These are phyloP conservation scores for Linaria vulgaris DNA, from an alignment of 257 asterid genomes.

Conservation along the genomic window DNA sequence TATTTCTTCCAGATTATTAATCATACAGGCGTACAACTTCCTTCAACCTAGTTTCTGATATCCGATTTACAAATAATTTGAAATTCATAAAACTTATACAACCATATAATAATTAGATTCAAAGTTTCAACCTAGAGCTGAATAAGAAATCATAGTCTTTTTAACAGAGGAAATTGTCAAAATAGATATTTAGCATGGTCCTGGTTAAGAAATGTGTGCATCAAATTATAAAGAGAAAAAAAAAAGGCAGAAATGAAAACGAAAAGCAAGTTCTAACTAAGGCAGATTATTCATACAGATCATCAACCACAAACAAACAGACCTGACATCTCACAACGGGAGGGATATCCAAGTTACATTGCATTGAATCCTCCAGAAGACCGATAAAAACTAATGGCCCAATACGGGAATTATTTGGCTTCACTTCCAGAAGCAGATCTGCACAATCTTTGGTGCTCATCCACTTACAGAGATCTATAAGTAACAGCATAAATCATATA, in stretches of 20 bases:
- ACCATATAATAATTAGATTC: not conserved
- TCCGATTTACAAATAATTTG: not conserved
- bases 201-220: not conserved
- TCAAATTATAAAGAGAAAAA: not conserved
- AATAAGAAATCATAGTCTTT: no score
- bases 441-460: constrained; percentile 51
- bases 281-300: not conserved
- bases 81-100: not conserved
- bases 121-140: no score
- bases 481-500: constrained; percentile 24
- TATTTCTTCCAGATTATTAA: not conserved
- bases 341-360: constrained; percentile 45
- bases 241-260: not conserved
- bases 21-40: not conserved
- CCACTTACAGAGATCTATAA: constrained; percentile 71
- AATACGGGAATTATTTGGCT: constrained; percentile 64
- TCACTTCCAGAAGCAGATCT: constrained; percentile 56
- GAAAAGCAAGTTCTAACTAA: not conserved
- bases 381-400: constrained; percentile 76
- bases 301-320: constrained; percentile 23
- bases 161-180: not conserved
- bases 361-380: constrained; percentile 50
- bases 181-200: constrained; percentile 10
- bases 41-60: not conserved
- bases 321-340: constrained; percentile 71